A percentile compares a stretch with the other conserved stretches of the same genome.
Evolutionary conservation across 2,329 filamentous ascomycete species (phyloP).

Genomic region (Alternaria postmessia): DNA sequence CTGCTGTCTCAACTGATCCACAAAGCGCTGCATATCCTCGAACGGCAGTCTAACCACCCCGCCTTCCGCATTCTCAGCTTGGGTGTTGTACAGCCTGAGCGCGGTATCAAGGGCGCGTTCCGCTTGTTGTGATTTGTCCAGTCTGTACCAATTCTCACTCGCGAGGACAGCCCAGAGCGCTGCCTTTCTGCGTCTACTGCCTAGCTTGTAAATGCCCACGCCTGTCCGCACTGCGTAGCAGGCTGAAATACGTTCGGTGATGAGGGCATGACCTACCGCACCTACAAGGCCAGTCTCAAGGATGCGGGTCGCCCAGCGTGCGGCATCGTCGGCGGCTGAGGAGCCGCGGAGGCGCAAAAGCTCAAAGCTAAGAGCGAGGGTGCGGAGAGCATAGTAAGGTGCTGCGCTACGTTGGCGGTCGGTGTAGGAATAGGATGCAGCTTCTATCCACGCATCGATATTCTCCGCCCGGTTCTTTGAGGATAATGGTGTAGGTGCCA

Average conservation of each 20-base stretch:
- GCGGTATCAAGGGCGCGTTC: constrained; percentile 80
- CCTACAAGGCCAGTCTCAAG: constrained; percentile 78
- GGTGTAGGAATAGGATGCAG: constrained; percentile 90
- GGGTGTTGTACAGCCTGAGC: constrained; percentile 59
- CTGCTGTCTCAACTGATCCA: constrained; percentile 72
- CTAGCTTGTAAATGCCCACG: constrained; percentile 71
- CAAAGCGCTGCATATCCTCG: constrained; percentile 66
- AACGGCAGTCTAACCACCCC: constrained; percentile 52
- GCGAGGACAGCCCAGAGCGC: constrained; percentile 88
- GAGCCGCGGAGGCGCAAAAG: constrained; percentile 82
- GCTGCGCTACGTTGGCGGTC: constrained; percentile 74
- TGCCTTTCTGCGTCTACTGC: constrained; percentile 80
- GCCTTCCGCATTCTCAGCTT: constrained; percentile 32
- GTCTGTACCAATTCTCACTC: constrained; percentile 81
- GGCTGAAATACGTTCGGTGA: constrained; percentile 84
- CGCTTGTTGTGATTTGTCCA: constrained; percentile 79
- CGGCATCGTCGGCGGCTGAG: constrained; percentile 83
- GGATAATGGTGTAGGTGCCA: constrained; percentile 75
- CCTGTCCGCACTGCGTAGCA: constrained; percentile 81
- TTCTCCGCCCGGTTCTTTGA: constrained; percentile 81
- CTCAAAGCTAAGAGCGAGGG: constrained; percentile 78
- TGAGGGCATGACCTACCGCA: constrained; percentile 77
- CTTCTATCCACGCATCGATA: constrained; percentile 86
- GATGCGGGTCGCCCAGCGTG: constrained; percentile 81
- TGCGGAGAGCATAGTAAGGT: constrained; percentile 81